phyloP scores from a whole-genome alignment of 805 yeast species.

The Candida railenensis region DNA sequence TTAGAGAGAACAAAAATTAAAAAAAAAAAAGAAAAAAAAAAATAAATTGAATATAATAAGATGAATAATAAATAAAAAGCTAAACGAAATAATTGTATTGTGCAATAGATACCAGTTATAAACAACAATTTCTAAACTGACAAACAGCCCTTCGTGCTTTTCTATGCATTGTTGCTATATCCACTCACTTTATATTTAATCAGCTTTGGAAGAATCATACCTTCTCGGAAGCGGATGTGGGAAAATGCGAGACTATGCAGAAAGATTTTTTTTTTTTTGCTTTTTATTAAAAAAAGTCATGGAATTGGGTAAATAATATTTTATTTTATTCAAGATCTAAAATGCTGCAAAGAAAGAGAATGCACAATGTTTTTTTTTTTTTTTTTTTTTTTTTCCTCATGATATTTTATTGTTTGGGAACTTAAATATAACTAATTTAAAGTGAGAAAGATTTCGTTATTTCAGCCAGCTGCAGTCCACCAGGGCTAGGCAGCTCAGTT shows the following conservation, averaged over 20 bases:
- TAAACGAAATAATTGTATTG: not conserved
- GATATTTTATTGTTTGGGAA: not conserved
- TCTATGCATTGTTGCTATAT: not conserved
- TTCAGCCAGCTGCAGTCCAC: no score
- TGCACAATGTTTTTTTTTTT: not conserved
- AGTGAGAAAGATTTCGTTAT: no score
- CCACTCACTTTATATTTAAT: not conserved
- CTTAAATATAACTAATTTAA: not conserved
- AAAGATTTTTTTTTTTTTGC: not conserved
- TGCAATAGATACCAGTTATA: not conserved
- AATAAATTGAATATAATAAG: not conserved
- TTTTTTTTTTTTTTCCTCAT: no score
- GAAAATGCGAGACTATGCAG: not conserved
- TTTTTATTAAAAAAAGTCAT: no score
- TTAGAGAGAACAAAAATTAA: not conserved
- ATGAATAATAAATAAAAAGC: not conserved
- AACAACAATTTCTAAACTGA: not conserved
- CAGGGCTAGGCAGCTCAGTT: no score
- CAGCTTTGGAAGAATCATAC: not conserved
- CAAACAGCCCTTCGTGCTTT: not conserved
- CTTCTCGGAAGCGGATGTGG: not conserved
- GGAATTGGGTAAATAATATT: not conserved
- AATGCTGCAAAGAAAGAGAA: constrained; percentile 4
- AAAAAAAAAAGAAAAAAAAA: not conserved
- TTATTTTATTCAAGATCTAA: not conserved